A percentile compares a stretch with the other conserved stretches of the same genome.
phyloP scores from a whole-genome alignment of 2,329 filamentous ascomycete species.

The Thielaviopsis musarum region DNA sequence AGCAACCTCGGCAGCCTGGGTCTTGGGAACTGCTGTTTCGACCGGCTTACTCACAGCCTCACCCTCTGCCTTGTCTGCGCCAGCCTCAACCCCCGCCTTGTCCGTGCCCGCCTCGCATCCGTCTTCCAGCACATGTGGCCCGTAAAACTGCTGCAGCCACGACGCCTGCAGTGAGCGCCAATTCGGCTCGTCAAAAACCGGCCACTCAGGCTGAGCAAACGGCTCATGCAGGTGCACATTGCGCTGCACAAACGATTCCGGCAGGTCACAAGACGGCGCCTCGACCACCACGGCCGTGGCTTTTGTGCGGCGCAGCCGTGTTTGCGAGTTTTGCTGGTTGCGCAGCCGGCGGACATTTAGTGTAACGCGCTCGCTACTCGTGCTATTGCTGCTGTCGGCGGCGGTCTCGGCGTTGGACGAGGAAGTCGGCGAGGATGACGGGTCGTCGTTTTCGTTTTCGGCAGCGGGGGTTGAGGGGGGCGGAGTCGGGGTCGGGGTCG shows the following conservation, averaged over 20 bases:
- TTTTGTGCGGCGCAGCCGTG: not conserved
- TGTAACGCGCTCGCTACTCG: constrained; percentile 1
- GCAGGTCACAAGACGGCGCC: constrained; percentile 1
- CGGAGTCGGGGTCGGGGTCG: no score
- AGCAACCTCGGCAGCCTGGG: not conserved
- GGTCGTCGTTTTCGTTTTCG: not conserved
- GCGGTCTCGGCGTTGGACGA: not conserved
- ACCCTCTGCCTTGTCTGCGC: not conserved
- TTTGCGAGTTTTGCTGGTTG: constrained; percentile 1
- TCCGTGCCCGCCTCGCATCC: not conserved
- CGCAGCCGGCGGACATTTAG: constrained; percentile 5
- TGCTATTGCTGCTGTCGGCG: not conserved
- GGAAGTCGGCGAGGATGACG: not conserved
- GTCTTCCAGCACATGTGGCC: not conserved
- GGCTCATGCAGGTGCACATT: constrained; percentile 10
- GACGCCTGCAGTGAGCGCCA: constrained; percentile 10
- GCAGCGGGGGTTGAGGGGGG: not conserved
- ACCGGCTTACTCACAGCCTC: no score
- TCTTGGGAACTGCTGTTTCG: not conserved
- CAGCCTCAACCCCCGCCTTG: not conserved
- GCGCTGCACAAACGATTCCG: not conserved
- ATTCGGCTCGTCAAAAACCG: constrained; percentile 9
- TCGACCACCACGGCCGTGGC: not conserved
- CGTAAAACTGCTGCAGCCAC: constrained; percentile 11
- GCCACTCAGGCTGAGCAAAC: constrained; percentile 9